Conservation (phyloP, 2,329 filamentous ascomycete species). For the Dothistroma pini region DNA sequence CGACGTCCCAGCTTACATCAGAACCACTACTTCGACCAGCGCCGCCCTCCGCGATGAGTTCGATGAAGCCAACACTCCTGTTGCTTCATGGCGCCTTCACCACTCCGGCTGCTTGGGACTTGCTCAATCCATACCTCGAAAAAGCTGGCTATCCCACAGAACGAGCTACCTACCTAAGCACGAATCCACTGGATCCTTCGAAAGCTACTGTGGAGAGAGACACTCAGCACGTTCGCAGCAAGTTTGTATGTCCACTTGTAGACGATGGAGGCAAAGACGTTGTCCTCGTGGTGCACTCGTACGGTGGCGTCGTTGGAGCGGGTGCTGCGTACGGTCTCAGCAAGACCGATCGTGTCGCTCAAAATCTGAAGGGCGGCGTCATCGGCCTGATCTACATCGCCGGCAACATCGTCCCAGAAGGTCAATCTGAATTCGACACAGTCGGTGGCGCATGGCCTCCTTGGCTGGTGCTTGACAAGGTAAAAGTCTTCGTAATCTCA, state of each 20-base stretch:
- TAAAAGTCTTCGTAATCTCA: not conserved
- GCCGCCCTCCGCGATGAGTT: not conserved
- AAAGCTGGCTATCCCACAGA: not conserved
- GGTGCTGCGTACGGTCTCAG: constrained; percentile 1
- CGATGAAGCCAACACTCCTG: not conserved
- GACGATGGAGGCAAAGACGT: not conserved
- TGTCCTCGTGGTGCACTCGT: not conserved
- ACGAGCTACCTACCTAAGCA: not conserved
- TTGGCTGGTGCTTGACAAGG: not conserved
- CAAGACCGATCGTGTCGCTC: not conserved
- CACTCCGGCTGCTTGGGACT: not conserved
- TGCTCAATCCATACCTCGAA: not conserved
- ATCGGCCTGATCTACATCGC: not conserved
- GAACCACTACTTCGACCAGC: no score
- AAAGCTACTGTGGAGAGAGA: not conserved
- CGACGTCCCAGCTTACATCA: no score
- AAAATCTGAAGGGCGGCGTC: not conserved
- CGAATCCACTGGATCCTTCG: not conserved
- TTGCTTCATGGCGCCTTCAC: not conserved
- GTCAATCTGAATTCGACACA: not conserved
- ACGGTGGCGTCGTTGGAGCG: not conserved
- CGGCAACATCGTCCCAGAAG: not conserved
- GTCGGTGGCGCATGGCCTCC: not conserved
- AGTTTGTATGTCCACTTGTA: not conserved
- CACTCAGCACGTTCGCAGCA: not conserved